Base-by-base conservation (phyloP, 805 yeast genomes). In the Saccharomycopsis babjevae region DNA sequence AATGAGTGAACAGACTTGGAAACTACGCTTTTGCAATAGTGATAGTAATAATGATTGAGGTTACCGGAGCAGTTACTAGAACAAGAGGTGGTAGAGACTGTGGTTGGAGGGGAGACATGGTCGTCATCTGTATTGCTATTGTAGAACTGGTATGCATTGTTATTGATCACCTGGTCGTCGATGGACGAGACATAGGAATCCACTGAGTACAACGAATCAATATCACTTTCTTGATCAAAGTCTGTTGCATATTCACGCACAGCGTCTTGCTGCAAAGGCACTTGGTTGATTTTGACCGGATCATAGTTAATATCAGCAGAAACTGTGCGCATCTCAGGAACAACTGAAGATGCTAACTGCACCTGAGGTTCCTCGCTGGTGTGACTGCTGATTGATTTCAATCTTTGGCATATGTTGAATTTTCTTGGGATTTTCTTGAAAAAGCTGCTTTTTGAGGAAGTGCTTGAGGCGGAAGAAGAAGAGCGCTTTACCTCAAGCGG, bases 131-230 rank as follows among this genome's bases (percentile, higher is more conserved):
- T 46, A 43, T n/a, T 56, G 25, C 50, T 39, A 22, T 56, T 39
- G 36, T 62, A 62, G 52, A 62, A 62, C 2, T 18, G n/a, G 56
- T 60, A 58, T 40, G 62, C 63, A 28, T 60, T 62, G 8, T 38
- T 57, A 46, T 60, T 60, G 1, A 61, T 39, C 8, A 58, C 22
- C 6, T 62, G 58, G 15, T 62, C 65, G 39, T 54, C 54, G 10
- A 59, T 57, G 13, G 65, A 60, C 1, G 63, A 60, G 13, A 62
- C 65, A 25, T 60, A 60, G 4, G 65, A 62, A 18, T 61, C 64
- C 5, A 60, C 20, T 16, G 60, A 57, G 32, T 11, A 40, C n/a
- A 56, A 13, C 15, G 58, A 56, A 16, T 46, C 18, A 25, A 10
- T 18, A 30, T 57, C 60, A 25, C 18, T 32, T 18, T 30, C 36